Percentiles rank a stretch among this genome's conserved stretches.
Evolutionary conservation across 1,284 basidiomycete genomes (phyloP).

Genomic region (Leccinum pallidistipes): DNA sequence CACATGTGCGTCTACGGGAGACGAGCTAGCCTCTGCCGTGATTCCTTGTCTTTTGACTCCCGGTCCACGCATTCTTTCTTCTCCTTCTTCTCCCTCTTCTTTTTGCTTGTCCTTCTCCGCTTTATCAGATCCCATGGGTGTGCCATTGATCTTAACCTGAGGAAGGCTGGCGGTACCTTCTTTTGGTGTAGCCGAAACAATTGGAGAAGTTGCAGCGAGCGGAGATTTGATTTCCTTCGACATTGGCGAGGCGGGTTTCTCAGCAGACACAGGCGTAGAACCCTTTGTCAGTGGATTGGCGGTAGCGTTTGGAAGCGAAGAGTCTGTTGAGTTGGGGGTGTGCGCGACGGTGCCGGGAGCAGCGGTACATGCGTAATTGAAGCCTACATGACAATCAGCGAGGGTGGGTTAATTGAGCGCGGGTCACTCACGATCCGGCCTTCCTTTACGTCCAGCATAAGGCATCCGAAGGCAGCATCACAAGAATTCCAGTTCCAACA

Average conservation of each 20-base stretch:
- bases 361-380: conserved; percentile 90
- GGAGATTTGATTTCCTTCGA: conserved; percentile 35
- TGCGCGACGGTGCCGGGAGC: conserved; percentile 45
- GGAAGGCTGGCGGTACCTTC: conserved; percentile 32
- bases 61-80: conserved; percentile 45
- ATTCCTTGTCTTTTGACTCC: conserved; percentile 39
- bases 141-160: conserved; percentile 41
- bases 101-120: conserved; percentile 54
- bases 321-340: conserved; percentile 42
- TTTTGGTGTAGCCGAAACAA: conserved; percentile 35
- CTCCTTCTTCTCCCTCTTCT: conserved; percentile 57
- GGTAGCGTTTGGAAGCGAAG: conserved; percentile 35
- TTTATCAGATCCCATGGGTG: conserved; percentile 40
- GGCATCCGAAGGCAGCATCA: conserved; percentile 89
- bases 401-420: not conserved
- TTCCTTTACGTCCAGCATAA: conserved; percentile 88
- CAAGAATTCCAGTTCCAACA: conserved; percentile 99
- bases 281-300: conserved; percentile 39
- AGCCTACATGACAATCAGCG: conserved; percentile 52
- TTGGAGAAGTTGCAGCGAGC: conserved; percentile 23
- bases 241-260: conserved; percentile 42
- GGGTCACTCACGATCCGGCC: conserved; percentile 71
- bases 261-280: conserved; percentile 39
- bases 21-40: conserved; percentile 24
- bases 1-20: conserved; percentile 22